These are phyloP conservation scores for Firmiana major DNA, from an alignment of 345 rosid species.

Conservation along the genomic window DNA sequence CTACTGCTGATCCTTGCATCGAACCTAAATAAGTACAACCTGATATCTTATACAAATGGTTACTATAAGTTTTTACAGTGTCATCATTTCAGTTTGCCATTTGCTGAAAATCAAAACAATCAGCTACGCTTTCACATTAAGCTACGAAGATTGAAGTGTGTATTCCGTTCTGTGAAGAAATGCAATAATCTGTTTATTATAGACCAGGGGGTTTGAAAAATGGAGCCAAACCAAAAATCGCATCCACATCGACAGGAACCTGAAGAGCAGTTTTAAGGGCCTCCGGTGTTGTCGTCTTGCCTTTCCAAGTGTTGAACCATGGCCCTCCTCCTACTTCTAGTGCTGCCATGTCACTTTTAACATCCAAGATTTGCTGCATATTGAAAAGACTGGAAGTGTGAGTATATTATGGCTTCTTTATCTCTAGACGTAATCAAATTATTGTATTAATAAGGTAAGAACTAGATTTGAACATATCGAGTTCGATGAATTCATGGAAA, in stretches of 20 bases:
- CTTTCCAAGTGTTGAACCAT: conserved; percentile 90
- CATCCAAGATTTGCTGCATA: conserved; percentile 64
- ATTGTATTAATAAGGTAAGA: not conserved
- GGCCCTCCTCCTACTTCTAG: conserved; percentile 97
- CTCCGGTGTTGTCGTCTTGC: conserved; percentile 62
- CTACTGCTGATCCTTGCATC: no score
- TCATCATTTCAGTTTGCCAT: not conserved
- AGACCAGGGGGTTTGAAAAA: conserved; percentile 85
- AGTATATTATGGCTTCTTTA: not conserved
- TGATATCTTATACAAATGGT: not conserved
- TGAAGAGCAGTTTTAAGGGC: conserved; percentile 46
- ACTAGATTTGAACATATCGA: not conserved
- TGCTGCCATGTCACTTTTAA: conserved; percentile 80
- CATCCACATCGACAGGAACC: conserved; percentile 70
- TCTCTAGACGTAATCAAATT: not conserved
- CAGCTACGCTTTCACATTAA: not conserved
- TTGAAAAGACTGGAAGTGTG: not conserved
- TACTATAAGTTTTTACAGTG: not conserved
- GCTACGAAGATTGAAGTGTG: not conserved
- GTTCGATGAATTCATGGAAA: not conserved
- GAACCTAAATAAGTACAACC: not conserved
- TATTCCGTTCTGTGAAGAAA: not conserved
- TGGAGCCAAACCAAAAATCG: conserved; percentile 45
- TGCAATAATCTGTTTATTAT: not conserved
- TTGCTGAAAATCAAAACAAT: not conserved